Percentiles rank a stretch among this genome's conserved stretches.
These are phyloP conservation scores for Podospora pseudocomata DNA, from an alignment of 495 filamentous ascomycete species.

Conservation along the genomic window DNA sequence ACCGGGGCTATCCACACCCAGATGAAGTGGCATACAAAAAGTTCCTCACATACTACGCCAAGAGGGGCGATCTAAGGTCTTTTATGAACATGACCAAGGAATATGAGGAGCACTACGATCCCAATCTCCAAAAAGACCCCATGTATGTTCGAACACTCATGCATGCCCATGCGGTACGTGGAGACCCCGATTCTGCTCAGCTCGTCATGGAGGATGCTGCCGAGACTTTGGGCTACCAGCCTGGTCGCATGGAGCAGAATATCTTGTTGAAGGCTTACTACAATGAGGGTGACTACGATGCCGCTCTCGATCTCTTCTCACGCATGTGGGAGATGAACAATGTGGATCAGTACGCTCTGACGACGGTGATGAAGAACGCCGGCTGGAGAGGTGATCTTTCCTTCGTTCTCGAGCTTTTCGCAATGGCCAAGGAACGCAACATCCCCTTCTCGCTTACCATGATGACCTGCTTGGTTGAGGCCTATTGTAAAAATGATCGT, in stretches of 20 bases:
- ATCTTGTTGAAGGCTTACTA: slow-evolving; percentile 69
- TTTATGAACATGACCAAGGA: slow-evolving; percentile 58
- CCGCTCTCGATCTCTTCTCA: slow-evolving; percentile 57
- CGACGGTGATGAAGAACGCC: slow-evolving; percentile 66
- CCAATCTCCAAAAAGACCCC: slow-evolving; percentile 38
- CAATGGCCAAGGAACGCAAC: slow-evolving; percentile 44
- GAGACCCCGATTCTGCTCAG: slow-evolving; percentile 55
- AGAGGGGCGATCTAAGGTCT: slow-evolving; percentile 48
- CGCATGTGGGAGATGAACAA: slow-evolving; percentile 46
- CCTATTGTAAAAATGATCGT: slow-evolving; percentile 61
- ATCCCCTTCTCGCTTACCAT: slow-evolving; percentile 49
- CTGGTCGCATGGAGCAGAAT: slow-evolving; percentile 63
- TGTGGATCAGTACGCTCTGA: slow-evolving; percentile 62
- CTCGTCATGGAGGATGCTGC: slow-evolving; percentile 57
- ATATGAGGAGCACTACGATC: slow-evolving; percentile 33
- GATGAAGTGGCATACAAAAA: slow-evolving; percentile 44
- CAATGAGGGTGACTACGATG: slow-evolving; percentile 60
- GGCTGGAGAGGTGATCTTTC: slow-evolving; percentile 72
- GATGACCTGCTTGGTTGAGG: slow-evolving; percentile 62
- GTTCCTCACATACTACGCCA: slow-evolving; percentile 51
- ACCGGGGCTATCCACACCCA: slow-evolving; percentile 36
- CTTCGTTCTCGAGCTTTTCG: slow-evolving; percentile 59
- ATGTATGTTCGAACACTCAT: slow-evolving; percentile 48
- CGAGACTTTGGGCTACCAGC: slow-evolving; percentile 50
- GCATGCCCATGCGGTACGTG: slow-evolving; percentile 61